These are phyloP conservation scores for Chaetoceros tenuissimus DNA, from an alignment of 108 stramenopile species.

Conservation along the genomic window DNA sequence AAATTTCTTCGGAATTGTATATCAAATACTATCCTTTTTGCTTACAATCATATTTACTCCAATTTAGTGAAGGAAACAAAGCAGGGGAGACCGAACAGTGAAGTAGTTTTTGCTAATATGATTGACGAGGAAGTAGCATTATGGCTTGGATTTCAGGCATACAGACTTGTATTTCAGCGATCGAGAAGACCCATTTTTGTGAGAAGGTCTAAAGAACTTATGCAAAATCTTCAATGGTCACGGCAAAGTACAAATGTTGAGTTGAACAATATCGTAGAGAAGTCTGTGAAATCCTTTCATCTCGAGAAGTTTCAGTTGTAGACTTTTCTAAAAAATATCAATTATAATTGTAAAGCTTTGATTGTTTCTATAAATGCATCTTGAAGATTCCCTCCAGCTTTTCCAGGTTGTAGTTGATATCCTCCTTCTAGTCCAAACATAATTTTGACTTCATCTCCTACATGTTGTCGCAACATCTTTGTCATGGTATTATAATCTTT, in stretches of 20 bases:
- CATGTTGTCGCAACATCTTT: slow-evolving; percentile 8
- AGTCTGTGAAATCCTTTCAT: background rate
- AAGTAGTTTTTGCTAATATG: background rate
- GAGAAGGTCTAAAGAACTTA: background rate
- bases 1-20: background rate
- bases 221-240: background rate
- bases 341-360: slow-evolving; percentile 8
- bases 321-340: background rate
- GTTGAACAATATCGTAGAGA: background rate
- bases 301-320: slow-evolving; percentile 1
- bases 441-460: slow-evolving; percentile 9
- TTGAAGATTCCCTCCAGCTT: slow-evolving; percentile 29
- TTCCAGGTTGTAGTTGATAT: slow-evolving; percentile 30
- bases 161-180: background rate
- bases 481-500: slow-evolving; percentile 32
- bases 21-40: background rate
- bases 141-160: background rate
- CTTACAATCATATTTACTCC: background rate
- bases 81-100: background rate
- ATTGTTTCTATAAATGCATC: slow-evolving; percentile 38
- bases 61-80: background rate
- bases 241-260: background rate
- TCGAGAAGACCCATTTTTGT: background rate
- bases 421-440: slow-evolving; percentile 45
- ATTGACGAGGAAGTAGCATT: background rate